These are phyloP conservation scores for Rusavskia elegans DNA, from an alignment of 495 filamentous ascomycete genomes.

Conservation along the genomic window DNA sequence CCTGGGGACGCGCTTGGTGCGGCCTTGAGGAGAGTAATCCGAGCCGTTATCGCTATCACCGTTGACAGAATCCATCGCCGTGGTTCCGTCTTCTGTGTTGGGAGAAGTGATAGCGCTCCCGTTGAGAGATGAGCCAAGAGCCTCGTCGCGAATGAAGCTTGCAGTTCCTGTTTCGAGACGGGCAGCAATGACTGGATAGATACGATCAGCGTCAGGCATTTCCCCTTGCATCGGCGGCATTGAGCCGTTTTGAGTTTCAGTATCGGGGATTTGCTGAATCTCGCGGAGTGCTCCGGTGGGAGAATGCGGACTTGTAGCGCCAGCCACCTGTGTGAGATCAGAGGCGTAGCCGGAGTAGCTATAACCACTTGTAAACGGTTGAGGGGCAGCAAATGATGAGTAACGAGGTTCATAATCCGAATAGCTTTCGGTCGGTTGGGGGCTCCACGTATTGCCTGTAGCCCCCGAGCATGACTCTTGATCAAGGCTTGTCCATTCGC, in stretches of 20 bases:
- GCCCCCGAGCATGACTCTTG: not conserved
- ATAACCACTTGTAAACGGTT: not conserved
- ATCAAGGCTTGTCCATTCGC: not conserved
- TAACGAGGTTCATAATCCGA: not conserved
- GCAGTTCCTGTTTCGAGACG: not conserved
- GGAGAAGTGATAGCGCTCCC: not conserved
- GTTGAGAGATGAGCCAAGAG: not conserved
- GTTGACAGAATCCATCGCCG: not conserved
- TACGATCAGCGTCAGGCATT: not conserved
- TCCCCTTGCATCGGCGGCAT: not conserved
- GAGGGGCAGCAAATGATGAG: not conserved
- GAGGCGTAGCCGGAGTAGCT: not conserved
- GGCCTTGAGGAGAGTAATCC: not conserved
- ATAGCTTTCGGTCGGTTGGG: not conserved
- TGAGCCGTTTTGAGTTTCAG: not conserved
- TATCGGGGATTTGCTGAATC: not conserved
- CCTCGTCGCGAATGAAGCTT: slow-evolving; percentile 1
- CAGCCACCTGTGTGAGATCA: not conserved
- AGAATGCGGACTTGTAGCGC: not conserved
- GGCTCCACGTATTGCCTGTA: not conserved
- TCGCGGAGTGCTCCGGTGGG: not conserved
- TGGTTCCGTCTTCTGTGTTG: not conserved
- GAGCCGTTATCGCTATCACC: not conserved
- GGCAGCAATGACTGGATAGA: not conserved
- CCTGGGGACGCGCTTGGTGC: not conserved